These are phyloP conservation scores for Aspergillus heteromorphus DNA, from an alignment of 495 filamentous ascomycete genomes.

Conservation along the genomic window DNA sequence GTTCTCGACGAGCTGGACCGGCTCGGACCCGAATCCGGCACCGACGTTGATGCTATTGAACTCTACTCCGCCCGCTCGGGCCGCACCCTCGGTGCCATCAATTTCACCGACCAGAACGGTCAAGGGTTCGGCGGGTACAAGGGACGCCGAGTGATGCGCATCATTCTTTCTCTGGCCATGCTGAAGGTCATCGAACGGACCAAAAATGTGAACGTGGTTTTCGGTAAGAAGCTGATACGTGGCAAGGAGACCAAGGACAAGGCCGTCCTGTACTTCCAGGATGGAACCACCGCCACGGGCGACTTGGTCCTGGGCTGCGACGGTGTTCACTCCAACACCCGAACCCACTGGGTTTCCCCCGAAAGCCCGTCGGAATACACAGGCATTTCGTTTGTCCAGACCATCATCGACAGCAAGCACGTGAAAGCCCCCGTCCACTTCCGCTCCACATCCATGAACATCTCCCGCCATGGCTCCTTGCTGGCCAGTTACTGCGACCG, in stretches of 20 bases:
- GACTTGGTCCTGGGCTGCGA: constrained; percentile 59
- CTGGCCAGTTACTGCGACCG: constrained; percentile 48
- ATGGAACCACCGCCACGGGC: constrained; percentile 40
- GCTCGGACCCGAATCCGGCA: constrained; percentile 38
- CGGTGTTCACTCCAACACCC: constrained; percentile 55
- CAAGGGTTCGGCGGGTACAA: constrained; percentile 41
- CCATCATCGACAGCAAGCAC: constrained; percentile 28
- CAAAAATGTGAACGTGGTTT: constrained; percentile 33
- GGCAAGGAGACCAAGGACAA: constrained; percentile 34
- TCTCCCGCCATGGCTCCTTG: constrained; percentile 50
- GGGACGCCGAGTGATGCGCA: constrained; percentile 44
- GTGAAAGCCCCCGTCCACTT: constrained; percentile 32
- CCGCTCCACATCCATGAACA: constrained; percentile 42
- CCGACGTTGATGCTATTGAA: constrained; percentile 49
- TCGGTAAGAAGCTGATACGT: constrained; percentile 34
- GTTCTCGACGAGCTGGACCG: constrained; percentile 41
- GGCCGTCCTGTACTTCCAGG: constrained; percentile 46
- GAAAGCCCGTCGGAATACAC: constrained; percentile 47
- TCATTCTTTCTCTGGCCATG: constrained; percentile 42
- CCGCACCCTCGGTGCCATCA: constrained; percentile 37
- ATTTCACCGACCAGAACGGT: constrained; percentile 33
- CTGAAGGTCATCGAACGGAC: constrained; percentile 38
- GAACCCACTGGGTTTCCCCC: constrained; percentile 48
- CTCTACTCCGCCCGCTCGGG: constrained; percentile 49
- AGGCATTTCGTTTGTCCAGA: constrained; percentile 51